Percentiles rank a stretch among this genome's conserved stretches.
Evolutionary conservation across 2,329 filamentous ascomycete genomes (phyloP).

Genomic region (Colletotrichum simmondsii): DNA sequence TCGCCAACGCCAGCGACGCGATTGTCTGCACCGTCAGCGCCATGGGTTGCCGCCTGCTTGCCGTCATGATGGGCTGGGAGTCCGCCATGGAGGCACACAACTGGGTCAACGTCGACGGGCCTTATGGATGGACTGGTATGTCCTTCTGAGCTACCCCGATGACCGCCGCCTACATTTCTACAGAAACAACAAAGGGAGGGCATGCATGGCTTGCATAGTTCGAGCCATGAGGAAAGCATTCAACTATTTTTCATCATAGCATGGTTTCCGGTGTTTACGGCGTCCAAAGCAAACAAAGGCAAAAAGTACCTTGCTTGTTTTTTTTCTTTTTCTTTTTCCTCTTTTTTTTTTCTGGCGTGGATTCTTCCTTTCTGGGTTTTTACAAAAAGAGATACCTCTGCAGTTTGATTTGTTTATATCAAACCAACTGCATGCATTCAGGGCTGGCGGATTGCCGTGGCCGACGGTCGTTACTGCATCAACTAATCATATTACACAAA

Average conservation of each 20-base stretch:
- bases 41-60: constrained; percentile 78
- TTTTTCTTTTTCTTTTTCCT: not conserved
- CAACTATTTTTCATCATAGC: constrained; percentile 10
- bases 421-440: not conserved
- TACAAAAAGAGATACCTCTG: not conserved
- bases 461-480: constrained; percentile 6
- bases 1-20: constrained; percentile 74
- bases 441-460: not conserved
- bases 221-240: constrained; percentile 16
- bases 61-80: constrained; percentile 90
- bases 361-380: not conserved
- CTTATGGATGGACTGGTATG: constrained; percentile 69
- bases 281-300: constrained; percentile 19
- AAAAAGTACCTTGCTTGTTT: not conserved
- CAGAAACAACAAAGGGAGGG: not conserved
- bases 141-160: constrained; percentile 5
- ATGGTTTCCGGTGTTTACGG: constrained; percentile 28
- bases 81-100: constrained; percentile 66
- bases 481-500: not conserved
- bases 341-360: not conserved
- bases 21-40: constrained; percentile 83
- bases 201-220: constrained; percentile 9
- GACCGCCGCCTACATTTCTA: not conserved
- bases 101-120: constrained; percentile 86
- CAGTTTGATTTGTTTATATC: not conserved